Evolutionary conservation across 2,329 filamentous ascomycete species (phyloP).

Genomic region (Colletotrichum gloeosporioides): DNA sequence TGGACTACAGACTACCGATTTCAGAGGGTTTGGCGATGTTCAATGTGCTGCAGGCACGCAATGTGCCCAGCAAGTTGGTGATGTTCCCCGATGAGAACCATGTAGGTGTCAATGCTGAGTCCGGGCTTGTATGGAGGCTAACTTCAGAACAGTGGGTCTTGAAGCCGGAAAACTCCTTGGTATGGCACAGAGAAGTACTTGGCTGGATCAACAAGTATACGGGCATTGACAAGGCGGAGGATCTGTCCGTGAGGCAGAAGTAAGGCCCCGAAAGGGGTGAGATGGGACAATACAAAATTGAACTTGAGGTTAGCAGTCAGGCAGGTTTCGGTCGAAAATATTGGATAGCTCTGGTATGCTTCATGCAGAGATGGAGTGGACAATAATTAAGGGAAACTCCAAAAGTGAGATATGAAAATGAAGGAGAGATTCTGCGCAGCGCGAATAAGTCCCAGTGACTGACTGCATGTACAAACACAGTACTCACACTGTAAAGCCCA

Average conservation of each 20-base stretch:
- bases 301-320: background rate
- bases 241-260: background rate
- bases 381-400: background rate
- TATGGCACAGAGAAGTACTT: slow-evolving; percentile 89
- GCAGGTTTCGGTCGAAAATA: background rate
- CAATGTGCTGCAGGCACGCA: slow-evolving; percentile 79
- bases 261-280: background rate
- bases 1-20: slow-evolving; percentile 88
- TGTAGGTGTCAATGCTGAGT: slow-evolving; percentile 34
- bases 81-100: slow-evolving; percentile 81
- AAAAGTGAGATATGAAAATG: background rate
- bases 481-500: background rate
- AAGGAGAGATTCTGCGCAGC: background rate
- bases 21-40: slow-evolving; percentile 86
- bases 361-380: background rate
- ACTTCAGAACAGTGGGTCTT: slow-evolving; percentile 71
- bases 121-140: slow-evolving; percentile 23
- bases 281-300: background rate
- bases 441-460: background rate
- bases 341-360: background rate
- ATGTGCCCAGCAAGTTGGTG: slow-evolving; percentile 78
- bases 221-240: slow-evolving; percentile 39
- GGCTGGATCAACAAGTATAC: slow-evolving; percentile 75
- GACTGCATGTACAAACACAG: background rate
- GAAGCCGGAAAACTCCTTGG: slow-evolving; percentile 87